Conservation (phyloP, 768 basidiomycete genomes). For the Gloeostereum incarnatum region DNA sequence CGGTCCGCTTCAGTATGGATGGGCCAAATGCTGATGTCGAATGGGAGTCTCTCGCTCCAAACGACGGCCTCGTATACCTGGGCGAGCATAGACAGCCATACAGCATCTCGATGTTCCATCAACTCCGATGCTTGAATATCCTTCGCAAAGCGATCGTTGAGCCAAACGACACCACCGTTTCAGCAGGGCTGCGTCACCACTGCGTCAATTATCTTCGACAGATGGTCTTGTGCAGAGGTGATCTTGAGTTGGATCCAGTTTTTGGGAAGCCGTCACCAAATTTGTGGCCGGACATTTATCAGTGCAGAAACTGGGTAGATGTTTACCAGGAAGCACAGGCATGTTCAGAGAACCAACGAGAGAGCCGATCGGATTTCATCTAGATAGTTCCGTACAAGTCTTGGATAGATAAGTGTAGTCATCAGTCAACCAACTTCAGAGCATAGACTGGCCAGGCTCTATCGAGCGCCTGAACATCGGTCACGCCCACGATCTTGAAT, state of each 20-base stretch:
- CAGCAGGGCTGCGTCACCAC: slow-evolving; percentile 3
- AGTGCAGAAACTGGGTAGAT: slow-evolving; percentile 9
- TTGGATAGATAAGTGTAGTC: no score
- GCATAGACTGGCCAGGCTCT: no score
- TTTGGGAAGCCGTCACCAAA: slow-evolving; percentile 5
- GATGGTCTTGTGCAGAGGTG: slow-evolving; percentile 5
- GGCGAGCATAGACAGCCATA: slow-evolving; percentile 5
- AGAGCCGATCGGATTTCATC: no score
- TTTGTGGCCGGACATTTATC: slow-evolving; percentile 5
- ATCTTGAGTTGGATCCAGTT: slow-evolving; percentile 3
- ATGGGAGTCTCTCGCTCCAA: slow-evolving; percentile 2
- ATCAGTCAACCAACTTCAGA: no score
- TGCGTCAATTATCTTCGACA: slow-evolving; percentile 7
- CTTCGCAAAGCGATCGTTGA: slow-evolving; percentile 4
- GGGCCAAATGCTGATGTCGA: not conserved
- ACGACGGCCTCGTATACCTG: slow-evolving; percentile 2
- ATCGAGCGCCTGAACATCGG: no score
- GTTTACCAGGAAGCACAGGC: slow-evolving; percentile 8
- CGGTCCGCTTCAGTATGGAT: slow-evolving; percentile 4
- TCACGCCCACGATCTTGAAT: no score
- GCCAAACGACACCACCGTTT: not conserved
- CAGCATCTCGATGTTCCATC: slow-evolving; percentile 18
- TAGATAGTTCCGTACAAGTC: no score
- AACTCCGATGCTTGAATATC: slow-evolving; percentile 18
- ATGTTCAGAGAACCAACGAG: no score